These are phyloP conservation scores for Trichoderma sp. DNA, from an alignment of 2,329 filamentous ascomycete genomes.

Conservation along the genomic window DNA sequence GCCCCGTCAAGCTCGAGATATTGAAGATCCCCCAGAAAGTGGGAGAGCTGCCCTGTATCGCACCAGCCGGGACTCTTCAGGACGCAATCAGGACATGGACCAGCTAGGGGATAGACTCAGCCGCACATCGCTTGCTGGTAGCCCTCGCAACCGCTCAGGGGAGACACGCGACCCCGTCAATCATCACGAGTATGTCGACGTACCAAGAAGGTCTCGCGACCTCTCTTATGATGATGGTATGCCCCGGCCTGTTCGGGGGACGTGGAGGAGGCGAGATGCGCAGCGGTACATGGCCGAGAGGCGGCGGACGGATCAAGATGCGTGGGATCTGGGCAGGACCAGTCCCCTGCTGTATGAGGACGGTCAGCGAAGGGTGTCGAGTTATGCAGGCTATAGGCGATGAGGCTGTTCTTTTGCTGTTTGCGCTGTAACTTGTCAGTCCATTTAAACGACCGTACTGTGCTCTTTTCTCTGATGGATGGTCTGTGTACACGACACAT, in stretches of 20 bases:
- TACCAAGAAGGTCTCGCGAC: background rate
- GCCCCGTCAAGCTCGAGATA: background rate
- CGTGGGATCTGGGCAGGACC: background rate
- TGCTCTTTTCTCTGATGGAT: no score
- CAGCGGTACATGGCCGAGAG: constrained; percentile 11
- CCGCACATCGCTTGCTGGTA: constrained; percentile 5
- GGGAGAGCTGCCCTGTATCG: background rate
- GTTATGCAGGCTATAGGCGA: background rate
- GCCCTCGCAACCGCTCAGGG: background rate
- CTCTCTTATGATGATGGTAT: background rate
- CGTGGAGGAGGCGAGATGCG: constrained; percentile 12
- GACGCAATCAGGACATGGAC: background rate
- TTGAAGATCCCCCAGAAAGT: background rate
- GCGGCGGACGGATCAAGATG: background rate
- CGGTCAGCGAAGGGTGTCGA: background rate
- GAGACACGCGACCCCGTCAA: background rate
- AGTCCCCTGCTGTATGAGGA: background rate
- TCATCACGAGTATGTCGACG: background rate
- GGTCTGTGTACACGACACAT: no score
- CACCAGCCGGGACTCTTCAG: background rate
- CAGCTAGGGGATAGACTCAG: background rate
- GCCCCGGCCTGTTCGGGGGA: background rate
- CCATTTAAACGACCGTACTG: background rate
- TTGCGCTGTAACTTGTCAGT: background rate
- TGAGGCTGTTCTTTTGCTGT: background rate